These are phyloP conservation scores for Apiotrichum siamense DNA, from an alignment of 1,284 basidiomycete genomes.

Conservation along the genomic window DNA sequence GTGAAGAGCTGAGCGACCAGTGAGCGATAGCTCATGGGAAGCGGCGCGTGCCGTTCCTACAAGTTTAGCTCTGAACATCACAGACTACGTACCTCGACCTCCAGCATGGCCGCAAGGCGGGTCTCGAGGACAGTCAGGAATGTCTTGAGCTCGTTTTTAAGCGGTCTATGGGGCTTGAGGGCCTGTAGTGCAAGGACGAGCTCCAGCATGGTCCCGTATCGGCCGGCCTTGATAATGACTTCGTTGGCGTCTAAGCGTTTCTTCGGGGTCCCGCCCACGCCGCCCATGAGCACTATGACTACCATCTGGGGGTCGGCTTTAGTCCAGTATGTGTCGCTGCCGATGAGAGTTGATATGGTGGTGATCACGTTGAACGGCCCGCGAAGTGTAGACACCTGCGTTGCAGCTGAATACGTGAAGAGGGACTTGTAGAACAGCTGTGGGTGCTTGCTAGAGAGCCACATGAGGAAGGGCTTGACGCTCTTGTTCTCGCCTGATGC, in stretches of 20 bases:
- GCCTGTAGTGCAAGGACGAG: conserved; percentile 52
- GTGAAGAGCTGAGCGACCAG: conserved; percentile 28
- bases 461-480: conserved; percentile 22
- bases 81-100: conserved; percentile 47
- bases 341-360: conserved; percentile 53
- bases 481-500: conserved; percentile 1
- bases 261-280: conserved; percentile 32
- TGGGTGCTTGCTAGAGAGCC: conserved; percentile 47
- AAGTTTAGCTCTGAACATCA: no score
- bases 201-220: conserved; percentile 60
- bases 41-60: conserved; percentile 44
- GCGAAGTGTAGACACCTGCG: conserved; percentile 56
- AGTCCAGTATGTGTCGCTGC: conserved; percentile 57
- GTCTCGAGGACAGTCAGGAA: conserved; percentile 59
- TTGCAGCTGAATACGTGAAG: conserved; percentile 62
- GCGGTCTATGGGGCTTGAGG: background rate
- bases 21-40: conserved; percentile 27
- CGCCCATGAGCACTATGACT: conserved; percentile 55
- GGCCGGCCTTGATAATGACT: conserved; percentile 58
- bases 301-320: conserved; percentile 67
- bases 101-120: conserved; percentile 56
- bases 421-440: conserved; percentile 68
- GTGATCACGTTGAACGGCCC: conserved; percentile 57
- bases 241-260: conserved; percentile 29
- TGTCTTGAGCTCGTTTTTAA: background rate